These are phyloP conservation scores for Lepidium campestre DNA, from an alignment of 441 rosid genomes.

Conservation along the genomic window DNA sequence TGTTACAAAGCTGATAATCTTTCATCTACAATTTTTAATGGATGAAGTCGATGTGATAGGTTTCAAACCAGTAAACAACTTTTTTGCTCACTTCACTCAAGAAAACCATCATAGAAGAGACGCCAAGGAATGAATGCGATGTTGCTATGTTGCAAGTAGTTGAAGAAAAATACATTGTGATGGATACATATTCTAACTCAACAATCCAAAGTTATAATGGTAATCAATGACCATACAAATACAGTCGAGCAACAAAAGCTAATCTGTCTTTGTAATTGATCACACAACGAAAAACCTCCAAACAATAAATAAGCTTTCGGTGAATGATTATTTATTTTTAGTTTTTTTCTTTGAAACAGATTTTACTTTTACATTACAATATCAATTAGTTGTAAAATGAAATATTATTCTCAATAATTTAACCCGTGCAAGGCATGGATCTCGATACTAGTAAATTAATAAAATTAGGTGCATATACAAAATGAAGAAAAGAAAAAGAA, in stretches of 20 bases:
- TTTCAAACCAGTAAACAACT: background rate
- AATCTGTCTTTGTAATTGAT: background rate
- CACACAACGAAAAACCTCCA: background rate
- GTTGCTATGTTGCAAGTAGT: background rate
- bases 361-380: too few relatives aligned
- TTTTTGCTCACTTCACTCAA: background rate
- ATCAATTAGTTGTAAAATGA: too few relatives aligned
- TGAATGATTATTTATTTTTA: too few relatives aligned
- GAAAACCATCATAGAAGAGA: background rate
- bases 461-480: too few relatives aligned
- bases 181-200: background rate
- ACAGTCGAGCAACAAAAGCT: background rate
- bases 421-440: too few relatives aligned
- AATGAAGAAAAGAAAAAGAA: too few relatives aligned
- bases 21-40: background rate
- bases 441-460: too few relatives aligned
- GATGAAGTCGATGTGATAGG: background rate
- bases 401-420: too few relatives aligned
- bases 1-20: background rate
- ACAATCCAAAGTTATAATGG: background rate
- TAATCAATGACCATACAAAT: background rate
- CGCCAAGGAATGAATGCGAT: background rate
- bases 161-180: background rate
- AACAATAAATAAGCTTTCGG: too few relatives aligned
- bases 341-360: too few relatives aligned